These are phyloP conservation scores for Stachybotrys chartarum DNA, from an alignment of 2,329 filamentous ascomycete species.

Conservation along the genomic window DNA sequence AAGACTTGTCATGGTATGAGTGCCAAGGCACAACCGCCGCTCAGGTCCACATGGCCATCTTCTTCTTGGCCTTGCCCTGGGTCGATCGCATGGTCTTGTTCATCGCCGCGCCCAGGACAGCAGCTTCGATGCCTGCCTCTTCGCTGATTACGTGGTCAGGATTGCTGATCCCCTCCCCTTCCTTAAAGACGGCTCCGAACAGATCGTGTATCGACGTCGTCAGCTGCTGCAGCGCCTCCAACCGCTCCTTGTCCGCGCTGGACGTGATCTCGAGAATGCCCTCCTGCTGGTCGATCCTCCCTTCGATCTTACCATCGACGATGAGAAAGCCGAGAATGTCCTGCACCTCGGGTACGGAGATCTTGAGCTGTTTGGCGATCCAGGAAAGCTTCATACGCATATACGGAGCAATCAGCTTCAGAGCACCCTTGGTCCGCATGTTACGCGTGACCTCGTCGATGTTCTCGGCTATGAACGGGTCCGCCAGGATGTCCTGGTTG, in stretches of 20 bases:
- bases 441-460: constrained; percentile 98
- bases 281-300: constrained; percentile 81
- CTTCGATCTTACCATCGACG: constrained; percentile 78
- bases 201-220: constrained; percentile 61
- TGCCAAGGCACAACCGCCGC: neutral
- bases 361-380: constrained; percentile 82
- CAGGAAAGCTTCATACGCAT: constrained; percentile 83
- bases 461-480: constrained; percentile 96
- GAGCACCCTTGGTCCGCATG: constrained; percentile 92
- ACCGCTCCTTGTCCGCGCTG: constrained; percentile 64
- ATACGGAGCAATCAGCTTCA: constrained; percentile 92
- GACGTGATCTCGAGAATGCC: constrained; percentile 78
- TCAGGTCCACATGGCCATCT: neutral
- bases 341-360: constrained; percentile 78
- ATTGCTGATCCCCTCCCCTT: constrained; percentile 61
- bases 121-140: constrained; percentile 20
- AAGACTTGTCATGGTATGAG: neutral
- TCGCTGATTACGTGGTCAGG: constrained; percentile 15
- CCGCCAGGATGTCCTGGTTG: constrained; percentile 82
- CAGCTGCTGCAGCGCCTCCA: constrained; percentile 67
- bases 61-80: neutral
- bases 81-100: constrained; percentile 1
- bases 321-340: constrained; percentile 96
- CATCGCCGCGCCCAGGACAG: constrained; percentile 3
- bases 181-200: constrained; percentile 66